Evolutionary conservation across 2,329 filamentous ascomycete species (phyloP).

Genomic region (Nakataea oryzae): DNA sequence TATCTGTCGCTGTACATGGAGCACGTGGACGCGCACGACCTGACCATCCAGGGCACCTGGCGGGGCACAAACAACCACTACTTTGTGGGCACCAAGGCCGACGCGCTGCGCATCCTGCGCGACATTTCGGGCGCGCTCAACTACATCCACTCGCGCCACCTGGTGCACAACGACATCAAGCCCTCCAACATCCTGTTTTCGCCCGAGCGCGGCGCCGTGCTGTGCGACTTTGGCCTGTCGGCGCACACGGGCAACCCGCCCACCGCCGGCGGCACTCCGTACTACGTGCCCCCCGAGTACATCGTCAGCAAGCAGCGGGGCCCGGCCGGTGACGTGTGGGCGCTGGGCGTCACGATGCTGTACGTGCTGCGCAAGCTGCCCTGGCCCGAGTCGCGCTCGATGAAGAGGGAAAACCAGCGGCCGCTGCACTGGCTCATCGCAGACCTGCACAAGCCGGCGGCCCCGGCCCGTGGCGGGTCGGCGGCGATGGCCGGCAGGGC

Average conservation of each 20-base stretch:
- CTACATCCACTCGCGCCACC: conserved; percentile 42
- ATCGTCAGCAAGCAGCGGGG: conserved; percentile 44
- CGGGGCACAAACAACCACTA: conserved; percentile 33
- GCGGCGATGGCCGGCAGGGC: conserved; percentile 6
- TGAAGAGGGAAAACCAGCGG: conserved; percentile 32
- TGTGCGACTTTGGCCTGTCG: conserved; percentile 51
- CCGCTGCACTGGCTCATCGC: conserved; percentile 49
- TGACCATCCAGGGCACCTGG: conserved; percentile 39
- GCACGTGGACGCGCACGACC: conserved; percentile 45
- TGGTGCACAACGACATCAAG: conserved; percentile 54
- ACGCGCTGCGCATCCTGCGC: conserved; percentile 40
- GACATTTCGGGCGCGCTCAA: conserved; percentile 43
- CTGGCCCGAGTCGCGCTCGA: conserved; percentile 39
- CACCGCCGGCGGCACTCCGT: conserved; percentile 46
- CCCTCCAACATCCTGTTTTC: conserved; percentile 52
- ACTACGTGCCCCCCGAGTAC: conserved; percentile 52
- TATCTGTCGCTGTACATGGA: conserved; percentile 53
- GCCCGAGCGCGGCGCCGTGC: conserved; percentile 43
- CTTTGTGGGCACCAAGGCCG: conserved; percentile 37
- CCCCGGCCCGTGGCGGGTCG: conserved; percentile 14
- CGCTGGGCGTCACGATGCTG: conserved; percentile 49
- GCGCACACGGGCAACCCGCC: conserved; percentile 33
- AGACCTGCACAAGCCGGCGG: conserved; percentile 31
- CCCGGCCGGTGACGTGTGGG: conserved; percentile 47
- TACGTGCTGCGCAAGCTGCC: conserved; percentile 45